Evolutionary conservation across 2,329 filamentous ascomycete species (phyloP), one percentile per base, ranked within the genome.

Genomic region (Cladophialophora bantiana): DNA sequence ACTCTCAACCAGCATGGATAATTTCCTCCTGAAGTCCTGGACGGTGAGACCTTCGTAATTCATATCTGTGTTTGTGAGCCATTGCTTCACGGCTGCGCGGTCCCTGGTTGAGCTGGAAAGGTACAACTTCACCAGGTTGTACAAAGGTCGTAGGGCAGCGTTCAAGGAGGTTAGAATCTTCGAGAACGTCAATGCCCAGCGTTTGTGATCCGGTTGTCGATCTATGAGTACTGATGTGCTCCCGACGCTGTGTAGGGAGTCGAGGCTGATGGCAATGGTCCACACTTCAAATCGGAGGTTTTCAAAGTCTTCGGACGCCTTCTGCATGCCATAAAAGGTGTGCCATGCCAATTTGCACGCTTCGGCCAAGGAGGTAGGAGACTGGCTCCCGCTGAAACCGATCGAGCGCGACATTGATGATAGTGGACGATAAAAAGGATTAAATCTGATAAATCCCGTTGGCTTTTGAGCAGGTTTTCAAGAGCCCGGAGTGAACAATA

Each of bases 221-320:
- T 70, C 66, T 34, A 70, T 70, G 48, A 70, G 64, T 15, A 68
- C n/a, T 5, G 68, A 65, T 0, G 68, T 70, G 31, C 66, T 70
- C 38, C 68, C 68, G 48, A 70, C 60, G 58, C 68, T 70, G 66
- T 70, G 68, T 48, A 70, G 42, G 4, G 68, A 66, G 54, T 70
- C 68, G 35, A 70, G 63, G 42, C 68, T 70, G 57, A 70, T 68
- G 52, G 68, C 68, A 31, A 70, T 62, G 40, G 68, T 70, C 68
- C 68, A 70, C 32, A 70, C 66, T 50, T 70, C 68, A 63, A 70
- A 70, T 20, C 68, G 68, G 26, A 70, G 68, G 63, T 68, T 70
- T 48, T 70, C 68, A 56, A 70, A 70, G 42, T 70, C 68, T 57
- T 70, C 68, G 10, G 65, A 68, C n/a, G 66, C 68, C 50, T 70